Base-by-base conservation (phyloP, 2,329 filamentous ascomycete species). In the Xylaria sp. region DNA sequence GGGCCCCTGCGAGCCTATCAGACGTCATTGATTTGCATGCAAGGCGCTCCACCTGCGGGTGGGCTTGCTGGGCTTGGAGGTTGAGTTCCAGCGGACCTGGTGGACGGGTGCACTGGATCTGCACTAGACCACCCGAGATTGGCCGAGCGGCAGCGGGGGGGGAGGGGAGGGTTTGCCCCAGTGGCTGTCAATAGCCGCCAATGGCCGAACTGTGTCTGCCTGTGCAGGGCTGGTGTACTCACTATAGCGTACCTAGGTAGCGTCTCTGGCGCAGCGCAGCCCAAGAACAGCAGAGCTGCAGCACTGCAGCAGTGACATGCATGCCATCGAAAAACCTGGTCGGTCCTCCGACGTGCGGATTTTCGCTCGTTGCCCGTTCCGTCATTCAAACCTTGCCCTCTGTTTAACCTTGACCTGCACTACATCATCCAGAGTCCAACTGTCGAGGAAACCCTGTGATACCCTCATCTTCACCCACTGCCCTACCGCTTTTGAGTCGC, bases 91-190 rank as follows among this genome's bases (percentile, higher is more conserved):
- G 47, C 19, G 33, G 47, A 46, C 52, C 52, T 47, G 47, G 29
- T 48, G 46, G 37, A 38, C 41, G 23, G 43, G 52, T 25, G 33
- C 41, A 40, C 48, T 54, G 29, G 40, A n/a, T 9, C n/a, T n/a
- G 17, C 46, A 8, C 33, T 55, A 19, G 55, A 17, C 41, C 65
- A 67, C 68, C 69, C 69, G 69, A 67, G 58, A 71, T 70, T 70
- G 68, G 68, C 68, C 68, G 68, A 71, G 58, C 54, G 37, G n/a
- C 47, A 41, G 57, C 37, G 29, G 47, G 48, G 41, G 27, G 17
- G 35, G 15, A 5, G 19, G 23, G 23, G 43, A 55, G 41, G 53
- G 38, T 40, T 25, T 47, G 21, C 38, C 41, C 40, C 40, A 43
- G 13, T 17, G 21, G 40, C 19, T 13, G 40, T 21, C 21, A 13